Evolutionary conservation across 2,329 filamentous ascomycete genomes (phyloP).

Genomic region (Fusarium virguliforme): DNA sequence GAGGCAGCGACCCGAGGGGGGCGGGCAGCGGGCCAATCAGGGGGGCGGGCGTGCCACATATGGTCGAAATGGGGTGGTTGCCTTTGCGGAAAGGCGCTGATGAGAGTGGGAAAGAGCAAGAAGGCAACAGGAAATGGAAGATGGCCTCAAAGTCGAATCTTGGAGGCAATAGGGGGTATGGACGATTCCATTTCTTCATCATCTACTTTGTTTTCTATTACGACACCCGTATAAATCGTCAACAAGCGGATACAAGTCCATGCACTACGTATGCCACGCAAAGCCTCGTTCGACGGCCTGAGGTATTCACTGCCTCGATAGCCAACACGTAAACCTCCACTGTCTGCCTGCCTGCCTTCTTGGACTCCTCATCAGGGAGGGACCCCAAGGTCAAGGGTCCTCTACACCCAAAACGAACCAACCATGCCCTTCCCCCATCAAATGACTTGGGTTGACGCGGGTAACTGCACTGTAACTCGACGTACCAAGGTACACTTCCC

Average conservation of each 20-base stretch:
- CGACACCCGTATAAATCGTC: not conserved
- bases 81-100: conserved; percentile 37
- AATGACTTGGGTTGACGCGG: conserved; percentile 20
- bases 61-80: conserved; percentile 43
- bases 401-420: conserved; percentile 16
- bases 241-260: not conserved
- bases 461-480: conserved; percentile 16
- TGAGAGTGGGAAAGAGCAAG: conserved; percentile 32
- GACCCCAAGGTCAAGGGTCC: conserved; percentile 6
- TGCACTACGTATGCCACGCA: not conserved
- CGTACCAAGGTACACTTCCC: conserved; percentile 1
- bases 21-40: conserved; percentile 39
- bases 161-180: too few species aligned
- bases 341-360: not conserved
- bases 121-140: not conserved
- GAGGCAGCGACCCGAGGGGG: conserved; percentile 41
- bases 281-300: not conserved
- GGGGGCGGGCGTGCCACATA: conserved; percentile 43
- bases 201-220: not conserved
- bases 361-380: conserved; percentile 5
- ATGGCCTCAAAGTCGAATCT: not conserved
- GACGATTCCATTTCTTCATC: not conserved
- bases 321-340: not conserved
- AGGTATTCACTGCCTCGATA: conserved; percentile 8
- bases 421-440: conserved; percentile 20